Base-by-base conservation (phyloP, 345 rosid species). In the Citrus glauca region DNA sequence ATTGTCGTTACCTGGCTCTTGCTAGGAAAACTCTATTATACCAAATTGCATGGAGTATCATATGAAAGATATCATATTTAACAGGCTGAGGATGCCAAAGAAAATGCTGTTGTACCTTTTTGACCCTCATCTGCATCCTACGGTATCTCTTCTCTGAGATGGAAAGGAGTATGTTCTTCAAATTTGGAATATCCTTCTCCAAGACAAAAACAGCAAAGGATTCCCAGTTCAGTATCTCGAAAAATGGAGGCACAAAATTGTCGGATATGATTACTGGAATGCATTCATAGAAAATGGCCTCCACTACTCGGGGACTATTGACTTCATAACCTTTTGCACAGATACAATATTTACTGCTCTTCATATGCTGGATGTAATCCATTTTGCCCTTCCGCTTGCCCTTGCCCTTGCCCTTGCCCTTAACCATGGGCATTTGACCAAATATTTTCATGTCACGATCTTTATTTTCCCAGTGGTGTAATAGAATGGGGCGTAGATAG, bases 261-360 rank as follows among this genome's bases (percentile, higher is more conserved):
- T 95, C 97, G 0, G 99, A 95, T 83, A 95, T 92, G 69, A 95
- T 92, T 66, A 95, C 98, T 0, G 99, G 99, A 75, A 95, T 93
- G 59, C 99, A 95, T 72, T 91, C 98, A 1, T 85, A 90, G 83
- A 93, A 90, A 73, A 95, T 77, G 45, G 99, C 94, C 85, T 95
- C 99, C 76, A 92, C 99, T 7, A 95, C 93, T 63, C 99, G 81
- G 33, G 99, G 99, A 79, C 99, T 93, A 74, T 95, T 95, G 50
- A 93, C 99, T 88, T 93, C 99, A 16, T 88, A 93, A 60, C 99
- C 99, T 85, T 88, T 92, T 6, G 99, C 92, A 70, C 99, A 95
- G 48, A 95, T 90, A 79, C 99, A 95, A 78, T 95, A 95, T 85
- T 91, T 95, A 90, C 96, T 93, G 87, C 96, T 93, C 86, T 90